Percentiles rank a stretch among this genome's conserved stretches.
Evolutionary conservation across 805 yeast genomes (phyloP).

Genomic region (Cyberlindnera subsufficiens): DNA sequence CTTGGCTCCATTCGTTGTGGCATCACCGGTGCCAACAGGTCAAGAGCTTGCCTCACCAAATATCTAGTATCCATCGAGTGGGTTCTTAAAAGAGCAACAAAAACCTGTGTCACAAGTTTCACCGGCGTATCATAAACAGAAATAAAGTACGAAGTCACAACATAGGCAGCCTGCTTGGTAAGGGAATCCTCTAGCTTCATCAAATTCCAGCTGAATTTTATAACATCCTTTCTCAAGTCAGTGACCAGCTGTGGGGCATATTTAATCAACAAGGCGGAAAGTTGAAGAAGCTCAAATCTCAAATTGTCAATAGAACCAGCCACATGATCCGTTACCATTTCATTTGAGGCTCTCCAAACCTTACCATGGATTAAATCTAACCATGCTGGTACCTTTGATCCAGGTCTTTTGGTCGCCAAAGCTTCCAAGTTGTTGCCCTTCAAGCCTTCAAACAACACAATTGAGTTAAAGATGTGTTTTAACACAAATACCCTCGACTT

Average conservation of each 20-base stretch:
- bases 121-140: conserved; percentile 84
- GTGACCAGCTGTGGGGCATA: conserved; percentile 55
- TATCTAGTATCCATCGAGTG: conserved; percentile 81
- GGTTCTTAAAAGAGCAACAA: conserved; percentile 81
- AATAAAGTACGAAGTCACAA: conserved; percentile 80
- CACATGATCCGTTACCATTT: conserved; percentile 43
- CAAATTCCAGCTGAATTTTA: conserved; percentile 92
- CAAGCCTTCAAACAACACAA: conserved; percentile 56
- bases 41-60: conserved; percentile 82
- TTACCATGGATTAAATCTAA: conserved; percentile 51
- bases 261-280: conserved; percentile 72
- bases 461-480: conserved; percentile 58
- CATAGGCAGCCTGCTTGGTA: conserved; percentile 89
- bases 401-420: conserved; percentile 33
- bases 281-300: conserved; percentile 72
- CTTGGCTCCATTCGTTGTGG: conserved; percentile 53
- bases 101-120: conserved; percentile 84
- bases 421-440: conserved; percentile 40
- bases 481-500: conserved; percentile 58
- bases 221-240: conserved; percentile 72
- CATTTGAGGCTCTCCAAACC: conserved; percentile 68
- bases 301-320: conserved; percentile 70
- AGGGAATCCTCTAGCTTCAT: conserved; percentile 84
- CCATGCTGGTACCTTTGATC: conserved; percentile 47
- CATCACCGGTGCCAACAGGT: conserved; percentile 82